phyloP scores from a whole-genome alignment of 1,284 basidiomycete genomes.

The Paramarasmius palmivorus region DNA sequence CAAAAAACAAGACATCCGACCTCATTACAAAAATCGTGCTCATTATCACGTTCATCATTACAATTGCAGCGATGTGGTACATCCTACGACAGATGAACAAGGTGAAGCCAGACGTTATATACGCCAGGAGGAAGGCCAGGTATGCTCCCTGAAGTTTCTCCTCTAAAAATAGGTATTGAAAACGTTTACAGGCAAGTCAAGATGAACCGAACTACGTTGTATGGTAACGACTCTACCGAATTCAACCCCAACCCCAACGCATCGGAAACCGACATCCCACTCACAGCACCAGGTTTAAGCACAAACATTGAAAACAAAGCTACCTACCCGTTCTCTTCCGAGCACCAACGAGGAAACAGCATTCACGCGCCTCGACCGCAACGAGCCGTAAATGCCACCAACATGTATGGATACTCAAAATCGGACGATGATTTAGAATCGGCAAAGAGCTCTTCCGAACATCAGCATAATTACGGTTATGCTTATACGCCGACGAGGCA shows the following conservation, averaged over 20 bases:
- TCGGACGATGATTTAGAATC: constrained; percentile 16
- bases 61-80: constrained; percentile 81
- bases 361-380: constrained; percentile 40
- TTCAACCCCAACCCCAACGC: constrained; percentile 29
- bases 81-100: constrained; percentile 77
- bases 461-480: neutral
- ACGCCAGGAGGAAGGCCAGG: constrained; percentile 70
- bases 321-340: constrained; percentile 37
- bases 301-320: constrained; percentile 18
- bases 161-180: neutral
- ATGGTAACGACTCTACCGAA: constrained; percentile 28
- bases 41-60: constrained; percentile 67
- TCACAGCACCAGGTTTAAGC: constrained; percentile 28
- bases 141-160: constrained; percentile 28
- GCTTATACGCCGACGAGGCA: constrained; percentile 19
- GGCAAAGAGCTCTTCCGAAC: constrained; percentile 8
- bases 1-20: neutral
- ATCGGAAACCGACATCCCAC: constrained; percentile 42
- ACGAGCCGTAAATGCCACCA: constrained; percentile 15
- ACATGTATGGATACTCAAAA: constrained; percentile 9
- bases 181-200: constrained; percentile 45
- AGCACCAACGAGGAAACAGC: constrained; percentile 34
- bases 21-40: constrained; percentile 69
- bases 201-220: constrained; percentile 31
- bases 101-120: constrained; percentile 74